Evolutionary conservation across 371 early-diverging fungal species (phyloP).

Genomic region (Rhizopus delemar): DNA sequence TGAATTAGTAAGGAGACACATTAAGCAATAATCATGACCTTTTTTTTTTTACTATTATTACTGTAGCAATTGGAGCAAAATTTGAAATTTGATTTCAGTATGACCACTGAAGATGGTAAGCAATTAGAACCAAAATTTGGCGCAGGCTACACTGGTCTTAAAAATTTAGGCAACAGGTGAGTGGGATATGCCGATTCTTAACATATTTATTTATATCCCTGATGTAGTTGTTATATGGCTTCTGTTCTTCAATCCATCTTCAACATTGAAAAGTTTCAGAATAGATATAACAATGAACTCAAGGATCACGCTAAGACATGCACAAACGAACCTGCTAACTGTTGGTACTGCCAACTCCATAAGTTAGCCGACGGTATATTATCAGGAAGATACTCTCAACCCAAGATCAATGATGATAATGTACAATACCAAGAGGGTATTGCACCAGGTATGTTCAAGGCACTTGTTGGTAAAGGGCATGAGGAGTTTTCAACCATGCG

Average conservation of each 20-base stretch:
- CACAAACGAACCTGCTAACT: conserved; percentile 64
- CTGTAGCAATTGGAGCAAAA: conserved; percentile 90
- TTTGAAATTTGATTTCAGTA: conserved; percentile 93
- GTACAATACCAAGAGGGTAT: conserved; percentile 66
- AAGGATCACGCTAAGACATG: conserved; percentile 72
- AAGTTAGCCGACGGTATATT: conserved; percentile 90
- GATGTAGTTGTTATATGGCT: conserved; percentile 90
- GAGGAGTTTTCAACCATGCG: conserved; percentile 93
- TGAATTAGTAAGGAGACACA: conserved; percentile 67
- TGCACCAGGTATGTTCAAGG: conserved; percentile 90
- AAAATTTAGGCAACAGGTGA: conserved; percentile 93
- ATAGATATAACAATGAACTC: conserved; percentile 56
- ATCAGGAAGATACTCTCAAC: conserved; percentile 83
- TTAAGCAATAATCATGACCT: background rate
- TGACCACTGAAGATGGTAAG: conserved; percentile 95
- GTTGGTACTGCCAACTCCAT: conserved; percentile 86
- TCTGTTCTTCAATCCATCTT: conserved; percentile 89
- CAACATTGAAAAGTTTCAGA: conserved; percentile 68
- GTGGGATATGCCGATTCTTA: background rate
- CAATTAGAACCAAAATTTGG: conserved; percentile 82
- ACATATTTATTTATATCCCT: background rate
- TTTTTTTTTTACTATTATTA: background rate
- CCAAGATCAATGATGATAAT: conserved; percentile 47
- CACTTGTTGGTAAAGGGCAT: conserved; percentile 84
- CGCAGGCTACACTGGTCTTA: conserved; percentile 89